phyloP scores from a whole-genome alignment of 2,329 filamentous ascomycete genomes.

The Cyclaneusma minus region DNA sequence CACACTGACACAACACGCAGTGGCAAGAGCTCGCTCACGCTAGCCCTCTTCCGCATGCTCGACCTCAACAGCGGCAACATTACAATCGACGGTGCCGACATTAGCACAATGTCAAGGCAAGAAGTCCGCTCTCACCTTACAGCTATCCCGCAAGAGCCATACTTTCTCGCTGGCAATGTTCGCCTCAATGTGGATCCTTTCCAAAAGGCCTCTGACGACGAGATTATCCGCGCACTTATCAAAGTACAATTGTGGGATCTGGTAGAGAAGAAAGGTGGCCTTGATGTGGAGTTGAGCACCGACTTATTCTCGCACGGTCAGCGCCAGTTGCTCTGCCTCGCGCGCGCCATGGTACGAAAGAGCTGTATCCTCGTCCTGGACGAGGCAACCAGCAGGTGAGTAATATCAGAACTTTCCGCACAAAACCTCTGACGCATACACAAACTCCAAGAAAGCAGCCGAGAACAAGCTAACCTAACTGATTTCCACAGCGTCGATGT shows the following conservation, averaged over 20 bases:
- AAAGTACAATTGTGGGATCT: conserved; percentile 28
- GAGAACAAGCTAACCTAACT: too few species aligned
- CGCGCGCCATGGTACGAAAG: conserved; percentile 25
- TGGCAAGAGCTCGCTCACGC: conserved; percentile 27
- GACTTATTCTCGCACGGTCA: conserved; percentile 28
- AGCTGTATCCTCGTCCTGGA: conserved; percentile 25
- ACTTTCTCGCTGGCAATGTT: conserved; percentile 30
- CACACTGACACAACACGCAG: too few species aligned
- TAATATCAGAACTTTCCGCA: too few species aligned
- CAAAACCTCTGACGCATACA: too few species aligned
- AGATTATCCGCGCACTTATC: conserved; percentile 26
- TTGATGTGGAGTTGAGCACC: conserved; percentile 18
- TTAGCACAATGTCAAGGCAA: conserved; percentile 25
- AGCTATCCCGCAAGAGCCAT: conserved; percentile 30
- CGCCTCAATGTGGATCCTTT: conserved; percentile 31
- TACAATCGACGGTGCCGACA: conserved; percentile 29
- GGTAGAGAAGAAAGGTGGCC: conserved; percentile 21
- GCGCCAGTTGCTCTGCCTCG: conserved; percentile 31
- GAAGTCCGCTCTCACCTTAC: conserved; percentile 27
- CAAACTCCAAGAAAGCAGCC: too few species aligned
- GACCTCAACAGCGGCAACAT: conserved; percentile 27
- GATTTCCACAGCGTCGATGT: conserved; percentile 30
- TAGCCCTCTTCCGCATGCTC: conserved; percentile 31
- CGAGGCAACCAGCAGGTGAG: conserved; percentile 23
- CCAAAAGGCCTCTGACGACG: conserved; percentile 20